phyloP scores from a whole-genome alignment of 495 filamentous ascomycete species.

The Penicillium manginii region DNA sequence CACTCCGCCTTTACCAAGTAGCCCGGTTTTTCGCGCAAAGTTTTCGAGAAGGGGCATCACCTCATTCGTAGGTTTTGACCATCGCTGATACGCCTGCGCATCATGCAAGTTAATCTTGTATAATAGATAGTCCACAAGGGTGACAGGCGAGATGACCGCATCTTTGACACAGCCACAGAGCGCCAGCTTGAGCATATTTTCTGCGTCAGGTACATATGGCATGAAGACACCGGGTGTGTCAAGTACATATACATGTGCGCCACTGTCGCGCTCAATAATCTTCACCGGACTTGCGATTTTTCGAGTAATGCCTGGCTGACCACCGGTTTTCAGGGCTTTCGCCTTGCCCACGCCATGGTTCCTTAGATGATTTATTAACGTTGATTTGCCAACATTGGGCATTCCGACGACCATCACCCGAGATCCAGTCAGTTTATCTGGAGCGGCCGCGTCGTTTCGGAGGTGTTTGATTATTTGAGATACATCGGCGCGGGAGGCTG shows the following conservation, averaged over 20 bases:
- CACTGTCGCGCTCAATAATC: conserved; percentile 62
- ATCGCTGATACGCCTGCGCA: conserved; percentile 62
- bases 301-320: conserved; percentile 85
- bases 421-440: conserved; percentile 65
- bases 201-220: conserved; percentile 81
- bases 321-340: conserved; percentile 82
- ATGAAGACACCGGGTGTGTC: conserved; percentile 90
- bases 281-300: conserved; percentile 84
- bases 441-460: conserved; percentile 46
- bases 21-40: conserved; percentile 73
- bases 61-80: conserved; percentile 80
- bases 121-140: conserved; percentile 85
- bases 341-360: conserved; percentile 65
- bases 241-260: conserved; percentile 64
- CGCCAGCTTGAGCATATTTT: conserved; percentile 90
- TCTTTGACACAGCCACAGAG: conserved; percentile 92
- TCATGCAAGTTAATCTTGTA: conserved; percentile 74
- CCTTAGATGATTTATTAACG: conserved; percentile 85
- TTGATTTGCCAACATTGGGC: conserved; percentile 93
- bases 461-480: conserved; percentile 60
- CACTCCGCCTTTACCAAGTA: conserved; percentile 73
- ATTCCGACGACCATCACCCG: conserved; percentile 90
- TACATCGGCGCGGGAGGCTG: conserved; percentile 52
- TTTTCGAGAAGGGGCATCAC: conserved; percentile 66
- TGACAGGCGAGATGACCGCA: conserved; percentile 72